These are phyloP conservation scores for Parmelia sp. DNA, from an alignment of 495 filamentous ascomycete genomes.

Conservation along the genomic window DNA sequence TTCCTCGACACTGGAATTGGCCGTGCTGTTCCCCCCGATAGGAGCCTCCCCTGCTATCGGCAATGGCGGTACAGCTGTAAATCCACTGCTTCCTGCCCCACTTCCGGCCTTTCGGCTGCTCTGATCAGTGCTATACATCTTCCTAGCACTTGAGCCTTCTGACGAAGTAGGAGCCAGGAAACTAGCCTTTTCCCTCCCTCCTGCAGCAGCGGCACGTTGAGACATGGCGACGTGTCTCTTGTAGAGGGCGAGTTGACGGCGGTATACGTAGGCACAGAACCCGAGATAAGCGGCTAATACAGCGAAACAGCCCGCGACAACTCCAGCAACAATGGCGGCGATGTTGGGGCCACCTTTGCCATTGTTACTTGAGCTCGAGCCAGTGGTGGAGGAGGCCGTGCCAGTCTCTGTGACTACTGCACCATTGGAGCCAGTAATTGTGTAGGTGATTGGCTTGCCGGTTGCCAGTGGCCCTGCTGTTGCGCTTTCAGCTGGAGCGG, in stretches of 20 bases:
- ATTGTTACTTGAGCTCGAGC: slow-evolving; percentile 15
- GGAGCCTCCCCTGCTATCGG: slow-evolving; percentile 28
- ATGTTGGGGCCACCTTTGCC: slow-evolving; percentile 37
- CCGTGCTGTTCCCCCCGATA: slow-evolving; percentile 33
- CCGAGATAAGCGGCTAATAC: slow-evolving; percentile 57
- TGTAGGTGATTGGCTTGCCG: slow-evolving; percentile 57
- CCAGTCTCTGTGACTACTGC: slow-evolving; percentile 45
- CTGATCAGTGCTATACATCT: slow-evolving; percentile 26
- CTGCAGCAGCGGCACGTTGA: slow-evolving; percentile 31
- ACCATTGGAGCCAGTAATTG: slow-evolving; percentile 54
- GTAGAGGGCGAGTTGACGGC: slow-evolving; percentile 55
- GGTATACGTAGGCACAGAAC: slow-evolving; percentile 66
- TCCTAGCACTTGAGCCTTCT: slow-evolving; percentile 22
- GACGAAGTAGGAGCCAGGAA: slow-evolving; percentile 24
- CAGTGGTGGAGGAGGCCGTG: slow-evolving; percentile 19
- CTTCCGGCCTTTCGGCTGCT: slow-evolving; percentile 20
- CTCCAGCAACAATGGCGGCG: slow-evolving; percentile 57
- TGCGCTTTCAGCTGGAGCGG: slow-evolving; percentile 55
- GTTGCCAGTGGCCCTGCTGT: slow-evolving; percentile 63
- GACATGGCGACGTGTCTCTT: slow-evolving; percentile 55
- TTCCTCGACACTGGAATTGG: slow-evolving; percentile 44
- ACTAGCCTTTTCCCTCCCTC: slow-evolving; percentile 31
- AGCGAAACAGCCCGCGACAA: slow-evolving; percentile 54
- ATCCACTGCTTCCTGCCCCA: slow-evolving; percentile 24
- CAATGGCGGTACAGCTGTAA: slow-evolving; percentile 28